A percentile compares a stretch with the other conserved stretches of the same genome.
These are phyloP conservation scores for Strobilomyces dryophilus DNA, from an alignment of 768 basidiomycete genomes.

Conservation along the genomic window DNA sequence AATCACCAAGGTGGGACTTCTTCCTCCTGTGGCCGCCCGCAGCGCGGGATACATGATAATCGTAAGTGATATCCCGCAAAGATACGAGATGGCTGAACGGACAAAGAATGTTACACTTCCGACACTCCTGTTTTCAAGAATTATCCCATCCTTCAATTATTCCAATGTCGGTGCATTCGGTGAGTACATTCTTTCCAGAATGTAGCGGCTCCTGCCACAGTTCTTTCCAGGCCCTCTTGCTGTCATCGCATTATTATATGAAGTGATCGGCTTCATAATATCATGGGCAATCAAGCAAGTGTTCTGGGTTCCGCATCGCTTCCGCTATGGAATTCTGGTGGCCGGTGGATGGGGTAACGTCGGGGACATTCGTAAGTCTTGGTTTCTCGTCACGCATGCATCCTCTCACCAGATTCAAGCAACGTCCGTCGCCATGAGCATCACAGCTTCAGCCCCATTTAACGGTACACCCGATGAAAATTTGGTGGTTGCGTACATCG, in stretches of 20 bases:
- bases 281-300: conserved; percentile 54
- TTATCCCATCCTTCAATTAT: conserved; percentile 59
- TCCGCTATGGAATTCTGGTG: conserved; percentile 64
- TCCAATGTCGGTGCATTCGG: conserved; percentile 56
- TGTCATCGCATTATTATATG: conserved; percentile 58
- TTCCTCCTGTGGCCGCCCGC: conserved; percentile 53
- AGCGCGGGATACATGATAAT: conserved; percentile 59
- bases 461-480: conserved; percentile 52
- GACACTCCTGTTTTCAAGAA: conserved; percentile 66
- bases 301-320: conserved; percentile 77
- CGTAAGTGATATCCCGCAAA: conserved; percentile 24
- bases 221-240: conserved; percentile 51
- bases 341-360: conserved; percentile 69
- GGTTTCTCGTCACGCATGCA: background rate
- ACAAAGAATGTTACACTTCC: conserved; percentile 55
- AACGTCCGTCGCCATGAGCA: conserved; percentile 58
- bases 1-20: conserved; percentile 57
- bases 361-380: conserved; percentile 61
- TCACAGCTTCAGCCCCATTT: conserved; percentile 61
- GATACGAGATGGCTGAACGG: background rate
- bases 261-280: conserved; percentile 48
- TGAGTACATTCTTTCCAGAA: conserved; percentile 21
- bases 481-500: conserved; percentile 63
- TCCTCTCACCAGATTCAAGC: conserved; percentile 36
- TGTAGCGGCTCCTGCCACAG: background rate